These are phyloP conservation scores for Ascocoryne sarcoides DNA, from an alignment of 2,329 filamentous ascomycete species.

Conservation along the genomic window DNA sequence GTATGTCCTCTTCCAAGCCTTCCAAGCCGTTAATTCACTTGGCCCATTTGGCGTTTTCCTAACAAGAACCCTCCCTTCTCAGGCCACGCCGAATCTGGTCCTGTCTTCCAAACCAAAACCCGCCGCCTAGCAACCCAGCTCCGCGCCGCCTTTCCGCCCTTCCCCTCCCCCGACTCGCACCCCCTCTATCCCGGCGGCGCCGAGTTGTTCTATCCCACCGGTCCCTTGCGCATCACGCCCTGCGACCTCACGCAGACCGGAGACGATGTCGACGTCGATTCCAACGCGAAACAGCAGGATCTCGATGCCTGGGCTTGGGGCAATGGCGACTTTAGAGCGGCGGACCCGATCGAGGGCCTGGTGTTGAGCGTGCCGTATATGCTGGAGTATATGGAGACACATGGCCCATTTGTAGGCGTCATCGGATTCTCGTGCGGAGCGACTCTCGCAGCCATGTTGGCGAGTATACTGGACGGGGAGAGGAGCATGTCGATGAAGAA, in stretches of 20 bases:
- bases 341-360: neutral
- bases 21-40: neutral
- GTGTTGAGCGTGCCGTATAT: neutral
- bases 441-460: conserved; percentile 2
- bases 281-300: neutral
- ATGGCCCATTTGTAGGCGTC: conserved; percentile 7
- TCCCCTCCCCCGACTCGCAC: neutral
- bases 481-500: neutral
- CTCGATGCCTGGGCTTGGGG: neutral
- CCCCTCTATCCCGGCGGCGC: neutral
- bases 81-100: neutral
- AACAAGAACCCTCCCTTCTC: neutral
- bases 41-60: no score
- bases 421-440: conserved; percentile 6
- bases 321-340: neutral
- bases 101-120: neutral
- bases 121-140: neutral
- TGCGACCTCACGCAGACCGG: neutral
- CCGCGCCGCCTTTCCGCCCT: neutral
- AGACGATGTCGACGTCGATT: neutral
- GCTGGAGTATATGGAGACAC: neutral
- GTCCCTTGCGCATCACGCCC: neutral
- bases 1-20: no score
- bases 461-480: conserved; percentile 1
- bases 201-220: neutral